phyloP scores from a whole-genome alignment of 1,284 basidiomycete species.

The Entoloma clypeatum region DNA sequence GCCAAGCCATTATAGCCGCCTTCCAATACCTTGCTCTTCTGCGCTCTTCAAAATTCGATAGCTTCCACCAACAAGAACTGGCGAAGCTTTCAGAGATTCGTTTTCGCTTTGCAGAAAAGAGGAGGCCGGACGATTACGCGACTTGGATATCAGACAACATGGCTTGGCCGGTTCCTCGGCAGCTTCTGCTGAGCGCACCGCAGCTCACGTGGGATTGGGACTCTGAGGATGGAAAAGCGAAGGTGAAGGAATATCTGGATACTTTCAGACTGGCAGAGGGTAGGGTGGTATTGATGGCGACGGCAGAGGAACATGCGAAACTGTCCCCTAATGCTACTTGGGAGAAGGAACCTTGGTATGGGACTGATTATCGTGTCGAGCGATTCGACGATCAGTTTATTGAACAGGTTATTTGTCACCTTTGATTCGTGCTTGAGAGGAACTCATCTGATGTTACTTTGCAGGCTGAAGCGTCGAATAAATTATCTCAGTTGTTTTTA shows the following conservation, averaged over 20 bases:
- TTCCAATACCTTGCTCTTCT: conserved; percentile 92
- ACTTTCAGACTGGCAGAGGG: conserved; percentile 58
- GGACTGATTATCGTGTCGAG: conserved; percentile 76
- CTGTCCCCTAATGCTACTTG: conserved; percentile 52
- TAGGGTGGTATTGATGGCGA: conserved; percentile 78
- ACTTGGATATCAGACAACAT: conserved; percentile 76
- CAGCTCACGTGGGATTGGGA: conserved; percentile 80
- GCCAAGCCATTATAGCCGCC: conserved; percentile 65
- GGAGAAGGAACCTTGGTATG: conserved; percentile 82
- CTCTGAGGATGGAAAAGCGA: conserved; percentile 45
- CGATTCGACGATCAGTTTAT: conserved; percentile 65
- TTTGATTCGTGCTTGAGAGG: conserved; percentile 3
- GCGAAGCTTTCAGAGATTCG: conserved; percentile 70
- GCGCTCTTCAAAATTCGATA: conserved; percentile 62
- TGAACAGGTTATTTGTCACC: conserved; percentile 42
- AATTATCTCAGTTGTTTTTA: conserved; percentile 69
- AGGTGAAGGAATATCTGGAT: conserved; percentile 65
- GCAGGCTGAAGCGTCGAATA: conserved; percentile 61
- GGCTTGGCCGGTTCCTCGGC: conserved; percentile 77
- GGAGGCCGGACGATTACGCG: conserved; percentile 77
- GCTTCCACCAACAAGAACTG: conserved; percentile 80
- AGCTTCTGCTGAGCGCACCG: conserved; percentile 74
- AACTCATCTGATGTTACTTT: conserved; percentile 8
- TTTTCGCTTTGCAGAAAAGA: conserved; percentile 91
- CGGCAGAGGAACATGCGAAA: conserved; percentile 61